phyloP scores from a whole-genome alignment of 306 rosid genomes.

The Fagus sylvatica region DNA sequence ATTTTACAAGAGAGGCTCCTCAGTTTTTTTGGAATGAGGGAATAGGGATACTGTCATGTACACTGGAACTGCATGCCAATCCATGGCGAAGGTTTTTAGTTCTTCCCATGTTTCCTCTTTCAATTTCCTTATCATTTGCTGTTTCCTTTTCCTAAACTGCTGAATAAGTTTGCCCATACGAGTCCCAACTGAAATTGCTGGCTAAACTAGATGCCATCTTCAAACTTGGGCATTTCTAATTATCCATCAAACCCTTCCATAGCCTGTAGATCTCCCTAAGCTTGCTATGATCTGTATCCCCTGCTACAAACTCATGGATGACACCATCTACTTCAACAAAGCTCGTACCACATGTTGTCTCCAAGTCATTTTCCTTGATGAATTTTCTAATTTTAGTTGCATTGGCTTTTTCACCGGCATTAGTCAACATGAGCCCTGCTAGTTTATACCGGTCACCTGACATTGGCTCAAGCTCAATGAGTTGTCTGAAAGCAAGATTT shows the following conservation, averaged over 20 bases:
- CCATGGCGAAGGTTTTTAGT: not conserved
- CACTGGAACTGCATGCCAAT: not conserved
- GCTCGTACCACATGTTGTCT: constrained; percentile 43
- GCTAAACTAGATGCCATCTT: not conserved
- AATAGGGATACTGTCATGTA: too few species aligned
- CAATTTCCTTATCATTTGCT: not conserved
- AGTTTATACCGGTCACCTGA: constrained; percentile 53
- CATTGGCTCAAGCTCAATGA: constrained; percentile 38
- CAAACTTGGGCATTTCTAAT: not conserved
- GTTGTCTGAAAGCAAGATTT: constrained; percentile 32
- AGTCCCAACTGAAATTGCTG: not conserved
- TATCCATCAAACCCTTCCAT: constrained; percentile 23
- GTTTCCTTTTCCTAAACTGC: not conserved
- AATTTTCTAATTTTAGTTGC: constrained; percentile 28
- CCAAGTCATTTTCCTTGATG: constrained; percentile 33
- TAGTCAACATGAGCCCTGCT: constrained; percentile 43
- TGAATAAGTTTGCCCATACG: not conserved
- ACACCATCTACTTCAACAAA: constrained; percentile 39
- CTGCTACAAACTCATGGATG: constrained; percentile 39
- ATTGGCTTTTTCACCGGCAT: constrained; percentile 33
- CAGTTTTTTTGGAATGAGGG: too few species aligned
- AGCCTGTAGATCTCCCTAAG: constrained; percentile 28
- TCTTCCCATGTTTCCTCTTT: too few species aligned
- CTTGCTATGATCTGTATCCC: constrained; percentile 23
- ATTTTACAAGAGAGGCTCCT: not conserved